Evolutionary conservation across 1,284 basidiomycete genomes (phyloP), one percentile per base, ranked within the genome.

Genomic region (Rhodofomes roseus): DNA sequence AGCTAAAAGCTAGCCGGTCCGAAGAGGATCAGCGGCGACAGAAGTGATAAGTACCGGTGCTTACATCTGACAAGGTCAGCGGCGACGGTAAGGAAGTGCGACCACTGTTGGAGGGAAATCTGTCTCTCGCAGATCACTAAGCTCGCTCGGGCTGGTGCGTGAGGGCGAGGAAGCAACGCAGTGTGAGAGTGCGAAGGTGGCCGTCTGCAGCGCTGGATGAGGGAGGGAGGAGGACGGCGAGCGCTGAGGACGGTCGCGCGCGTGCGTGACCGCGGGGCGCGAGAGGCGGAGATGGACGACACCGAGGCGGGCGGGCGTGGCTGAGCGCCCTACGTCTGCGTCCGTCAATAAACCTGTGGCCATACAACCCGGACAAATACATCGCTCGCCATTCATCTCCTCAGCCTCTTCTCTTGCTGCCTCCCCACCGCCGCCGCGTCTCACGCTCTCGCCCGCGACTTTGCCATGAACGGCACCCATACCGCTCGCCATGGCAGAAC

Each of bases 381-480:
- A 34, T 52, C 50, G 50, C 50, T 52, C 50, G 50, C 50, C 55
- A 61, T 61, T 63, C 43, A 37, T n/a, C 41, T 56, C 16, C 51
- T 63, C 44, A 57, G 54, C 31, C 53, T 53, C n/a, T 22, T 61
- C 29, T 54, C 51, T 50, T 63, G 58, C 51, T 58, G 60, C 39
- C 46, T 63, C 48, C 60, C 60, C 31, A 53, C 54, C 51, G 41
- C 40, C 54, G 23, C 34, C 31, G 54, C 56, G 22, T 46, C 52
- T 27, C 55, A 43, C 52, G 57, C 31, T 48, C 53, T 34, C 41
- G n/a, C 48, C 55, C 34, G 23, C 52, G 29, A 55, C 14, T 52
- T 39, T 63, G 62, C 66, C 63, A 80, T 80, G 79, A 80, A 78
- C 72, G 76, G 77, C 66, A 65, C 73, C 56, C 70, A 73, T 64